Conservation (phyloP, 345 rosid genomes). For the Crucihimalaya himalaica region DNA sequence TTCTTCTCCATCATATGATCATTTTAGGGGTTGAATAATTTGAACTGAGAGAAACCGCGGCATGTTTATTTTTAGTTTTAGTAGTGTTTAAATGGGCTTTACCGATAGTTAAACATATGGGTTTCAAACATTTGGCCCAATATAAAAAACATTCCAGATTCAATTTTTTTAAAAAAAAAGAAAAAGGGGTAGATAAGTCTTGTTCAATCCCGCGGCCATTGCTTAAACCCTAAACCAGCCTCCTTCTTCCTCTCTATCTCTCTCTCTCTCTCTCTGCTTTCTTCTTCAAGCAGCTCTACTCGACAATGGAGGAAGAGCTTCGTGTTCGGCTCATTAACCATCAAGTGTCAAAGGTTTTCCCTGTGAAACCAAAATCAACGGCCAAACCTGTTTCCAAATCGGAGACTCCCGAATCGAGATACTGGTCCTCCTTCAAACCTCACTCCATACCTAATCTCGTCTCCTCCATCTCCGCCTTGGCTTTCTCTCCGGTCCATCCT, state of each 20-base stretch:
- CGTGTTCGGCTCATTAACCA: slow-evolving; percentile 34
- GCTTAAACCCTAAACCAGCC: slow-evolving; percentile 32
- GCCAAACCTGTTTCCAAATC: slow-evolving; percentile 56
- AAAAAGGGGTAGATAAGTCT: background rate
- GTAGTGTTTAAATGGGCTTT: background rate
- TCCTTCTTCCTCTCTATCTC: background rate
- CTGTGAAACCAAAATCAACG: slow-evolving; percentile 69
- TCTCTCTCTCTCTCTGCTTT: background rate
- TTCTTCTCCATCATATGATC: too few species aligned
- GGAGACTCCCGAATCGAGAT: slow-evolving; percentile 74
- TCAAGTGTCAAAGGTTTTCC: slow-evolving; percentile 52
- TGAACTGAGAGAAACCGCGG: too few species aligned
- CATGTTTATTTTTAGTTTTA: too few species aligned
- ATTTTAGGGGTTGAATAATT: too few species aligned
- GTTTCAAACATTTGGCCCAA: background rate
- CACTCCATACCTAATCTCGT: slow-evolving; percentile 52
- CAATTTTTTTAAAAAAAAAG: background rate
- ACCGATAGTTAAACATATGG: background rate
- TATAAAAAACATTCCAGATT: background rate
- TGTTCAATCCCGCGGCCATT: background rate
- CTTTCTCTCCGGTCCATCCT: slow-evolving; percentile 66
- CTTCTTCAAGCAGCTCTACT: background rate
- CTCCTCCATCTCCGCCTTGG: slow-evolving; percentile 61
- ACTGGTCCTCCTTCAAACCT: slow-evolving; percentile 89
- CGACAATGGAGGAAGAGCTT: slow-evolving; percentile 39